Evolutionary conservation across 352 stramenopile genomes (phyloP), one percentile per base, ranked within the genome.

Genomic region (Albugo laibachii): DNA sequence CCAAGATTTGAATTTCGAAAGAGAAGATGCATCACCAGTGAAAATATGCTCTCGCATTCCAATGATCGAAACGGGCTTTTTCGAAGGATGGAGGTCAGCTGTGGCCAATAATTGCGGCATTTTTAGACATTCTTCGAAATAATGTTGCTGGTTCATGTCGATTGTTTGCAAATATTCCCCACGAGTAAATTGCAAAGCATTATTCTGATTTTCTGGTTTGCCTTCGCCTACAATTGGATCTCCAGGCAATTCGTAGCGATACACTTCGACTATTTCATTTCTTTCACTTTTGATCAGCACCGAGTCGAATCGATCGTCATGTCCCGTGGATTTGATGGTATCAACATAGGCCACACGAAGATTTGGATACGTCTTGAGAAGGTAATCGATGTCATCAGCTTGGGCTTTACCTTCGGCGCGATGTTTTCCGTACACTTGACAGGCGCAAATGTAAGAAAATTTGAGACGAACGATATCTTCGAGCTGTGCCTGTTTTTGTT

Each of bases 1-100:
- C 75, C 73, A 86, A 52, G 73, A 75, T 56, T 84, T 86, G 54
- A 89, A 88, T 66, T 83, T 85, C 1, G 75, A 63, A 2, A 88
- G 59, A 27, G 75, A 89, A 51, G 71, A 85, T 13, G 73, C 76
- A 47, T 85, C 83, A 47, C 73, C 71, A 14, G 76, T 88, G 55
- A 88, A 88, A 71, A 88, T 88, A 47, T 88, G 75, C 44, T 88
- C 75, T 45, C 75, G 72, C 73, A 88, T 88, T 48, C 75, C 75
- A 44, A 86, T 86, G 43, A 89, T 89, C 35, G 65, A 75, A 10
- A 85, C 71, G 6, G 73, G 73, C 38, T 80, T 73, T 44, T 68
- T 67, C 2, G 68, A 80, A 39, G 68, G 59, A 47, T 85, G 73
- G 27, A 80, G 42, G 27, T 83, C 73, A 8, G 72, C 70, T 21